Percentiles rank a stretch among this genome's conserved stretches.
phyloP scores from a whole-genome alignment of 2,329 filamentous ascomycete species.

The Cordyceps militaris region DNA sequence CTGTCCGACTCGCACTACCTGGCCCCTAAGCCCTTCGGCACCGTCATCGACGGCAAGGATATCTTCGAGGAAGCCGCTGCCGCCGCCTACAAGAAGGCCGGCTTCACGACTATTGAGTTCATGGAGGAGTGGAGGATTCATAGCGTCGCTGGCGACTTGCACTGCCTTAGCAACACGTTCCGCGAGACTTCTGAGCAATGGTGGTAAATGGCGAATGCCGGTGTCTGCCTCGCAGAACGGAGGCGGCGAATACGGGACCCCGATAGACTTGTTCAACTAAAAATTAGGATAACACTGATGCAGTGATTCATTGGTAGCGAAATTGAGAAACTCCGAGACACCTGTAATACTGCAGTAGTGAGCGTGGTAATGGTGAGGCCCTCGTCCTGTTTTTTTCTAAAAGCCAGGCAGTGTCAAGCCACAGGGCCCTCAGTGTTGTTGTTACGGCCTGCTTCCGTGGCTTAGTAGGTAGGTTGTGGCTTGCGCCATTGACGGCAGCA shows the following conservation, averaged over 20 bases:
- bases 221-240: neutral
- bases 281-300: neutral
- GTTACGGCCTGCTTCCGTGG: no score
- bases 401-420: no score
- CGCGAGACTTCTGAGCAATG: neutral
- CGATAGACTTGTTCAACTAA: neutral
- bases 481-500: no score
- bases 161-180: neutral
- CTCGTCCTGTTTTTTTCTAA: no score
- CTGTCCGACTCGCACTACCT: conserved; percentile 7
- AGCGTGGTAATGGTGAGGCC: no score
- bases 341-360: no score
- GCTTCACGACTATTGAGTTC: neutral
- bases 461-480: no score
- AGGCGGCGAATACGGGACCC: neutral
- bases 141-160: neutral
- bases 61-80: conserved; percentile 15
- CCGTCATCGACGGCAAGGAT: conserved; percentile 20
- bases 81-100: neutral
- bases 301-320: neutral
- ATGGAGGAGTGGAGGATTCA: neutral
- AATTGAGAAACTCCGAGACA: neutral
- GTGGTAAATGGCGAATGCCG: neutral
- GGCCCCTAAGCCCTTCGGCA: conserved; percentile 19
- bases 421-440: no score